phyloP scores from a whole-genome alignment of 2,329 filamentous ascomycete genomes.

The Lomentospora prolificans region DNA sequence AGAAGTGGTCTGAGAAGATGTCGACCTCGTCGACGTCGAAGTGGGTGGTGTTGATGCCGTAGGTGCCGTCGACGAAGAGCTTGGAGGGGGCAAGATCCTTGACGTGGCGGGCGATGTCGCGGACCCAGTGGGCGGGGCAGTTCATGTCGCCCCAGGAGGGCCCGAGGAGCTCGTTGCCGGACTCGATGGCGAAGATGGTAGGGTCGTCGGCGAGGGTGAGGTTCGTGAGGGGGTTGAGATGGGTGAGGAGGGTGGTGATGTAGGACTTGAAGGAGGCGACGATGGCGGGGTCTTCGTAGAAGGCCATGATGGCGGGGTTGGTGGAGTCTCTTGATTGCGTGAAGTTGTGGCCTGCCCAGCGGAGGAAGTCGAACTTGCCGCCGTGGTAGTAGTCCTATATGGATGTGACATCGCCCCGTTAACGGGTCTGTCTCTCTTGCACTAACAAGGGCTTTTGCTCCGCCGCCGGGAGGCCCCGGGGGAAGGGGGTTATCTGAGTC shows the following conservation, averaged over 20 bases:
- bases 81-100: constrained; percentile 33
- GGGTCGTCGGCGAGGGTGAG: constrained; percentile 37
- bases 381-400: constrained; percentile 42
- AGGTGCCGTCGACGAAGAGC: constrained; percentile 36
- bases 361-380: constrained; percentile 37
- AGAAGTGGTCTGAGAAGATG: constrained; percentile 38
- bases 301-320: constrained; percentile 31
- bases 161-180: constrained; percentile 37
- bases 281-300: constrained; percentile 34
- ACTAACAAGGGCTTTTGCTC: too few species aligned
- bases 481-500: constrained; percentile 10
- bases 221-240: constrained; percentile 34
- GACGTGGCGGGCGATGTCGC: constrained; percentile 29
- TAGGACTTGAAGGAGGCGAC: constrained; percentile 34
- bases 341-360: constrained; percentile 28
- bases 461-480: too few species aligned
- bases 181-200: constrained; percentile 39
- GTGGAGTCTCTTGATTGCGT: constrained; percentile 17
- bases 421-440: too few species aligned
- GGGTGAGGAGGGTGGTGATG: constrained; percentile 31
- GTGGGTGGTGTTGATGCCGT: constrained; percentile 35
- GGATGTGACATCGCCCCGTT: too few species aligned
- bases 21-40: constrained; percentile 32
- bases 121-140: constrained; percentile 31
- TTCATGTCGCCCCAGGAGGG: constrained; percentile 32